Evolutionary conservation across 179 eudicot species (phyloP).

Genomic region (Gypsophila paniculata): DNA sequence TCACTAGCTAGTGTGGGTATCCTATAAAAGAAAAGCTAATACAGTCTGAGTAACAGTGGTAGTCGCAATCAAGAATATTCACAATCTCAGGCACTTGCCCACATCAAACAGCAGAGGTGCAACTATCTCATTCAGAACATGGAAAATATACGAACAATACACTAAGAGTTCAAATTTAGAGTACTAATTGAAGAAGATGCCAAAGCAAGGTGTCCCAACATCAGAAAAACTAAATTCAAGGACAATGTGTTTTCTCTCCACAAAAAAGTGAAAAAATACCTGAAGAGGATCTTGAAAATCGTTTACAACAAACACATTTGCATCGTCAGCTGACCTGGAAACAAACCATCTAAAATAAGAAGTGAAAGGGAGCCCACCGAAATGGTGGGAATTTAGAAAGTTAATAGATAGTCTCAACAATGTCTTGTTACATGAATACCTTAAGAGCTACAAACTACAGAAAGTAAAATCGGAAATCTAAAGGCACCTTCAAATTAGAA

Average conservation of each 20-base stretch:
- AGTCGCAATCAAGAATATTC: neutral
- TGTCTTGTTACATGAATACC: neutral
- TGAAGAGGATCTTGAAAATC: constrained; percentile 93
- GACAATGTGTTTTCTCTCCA: neutral
- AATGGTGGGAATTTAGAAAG: neutral
- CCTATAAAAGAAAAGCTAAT: too few relatives aligned
- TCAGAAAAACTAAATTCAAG: neutral
- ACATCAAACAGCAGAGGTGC: constrained; percentile 8
- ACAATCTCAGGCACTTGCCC: neutral
- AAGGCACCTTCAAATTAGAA: neutral
- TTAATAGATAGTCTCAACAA: neutral
- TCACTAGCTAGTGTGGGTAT: neutral
- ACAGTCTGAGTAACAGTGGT: neutral
- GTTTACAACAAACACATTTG: constrained; percentile 82
- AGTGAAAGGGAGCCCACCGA: neutral
- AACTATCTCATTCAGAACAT: neutral
- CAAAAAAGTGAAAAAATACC: constrained; percentile 35
- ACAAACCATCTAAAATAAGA: constrained; percentile 12
- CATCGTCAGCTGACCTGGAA: constrained; percentile 90
- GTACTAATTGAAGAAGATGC: too few relatives aligned
- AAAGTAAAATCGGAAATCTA: neutral
- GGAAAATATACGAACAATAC: neutral
- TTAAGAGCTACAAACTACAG: neutral
- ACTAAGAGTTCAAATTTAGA: neutral
- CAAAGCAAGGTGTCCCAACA: neutral